Evolutionary conservation across 1,139 yeast species (phyloP), one percentile per base, ranked within the genome.

Genomic region (Diutina pseudorugosa): DNA sequence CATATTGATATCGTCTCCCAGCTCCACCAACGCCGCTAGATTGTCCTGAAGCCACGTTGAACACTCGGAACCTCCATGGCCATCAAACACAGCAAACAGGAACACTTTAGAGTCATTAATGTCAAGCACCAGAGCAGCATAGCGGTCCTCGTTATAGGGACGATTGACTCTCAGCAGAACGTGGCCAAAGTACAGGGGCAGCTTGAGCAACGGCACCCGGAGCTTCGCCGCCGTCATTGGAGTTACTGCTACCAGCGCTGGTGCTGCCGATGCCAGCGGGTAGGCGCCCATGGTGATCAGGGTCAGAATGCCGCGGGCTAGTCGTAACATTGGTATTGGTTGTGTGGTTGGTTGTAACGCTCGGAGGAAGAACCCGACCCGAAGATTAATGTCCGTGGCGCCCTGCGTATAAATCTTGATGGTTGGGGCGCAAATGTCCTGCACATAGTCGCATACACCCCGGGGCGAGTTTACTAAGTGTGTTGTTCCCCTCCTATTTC

Each of bases 21-120:
- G 61, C 60, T 85, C 95, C 33, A 90, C 77, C 53, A 72, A 75
- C 51, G 66, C 61, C 40, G 83, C 78, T 48, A 89, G 72, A 54
- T 80, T 72, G 9, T 72, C 67, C 36, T 75, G 70, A 33, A 91
- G 70, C 60, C 75, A 85, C 27, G 70, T 74, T 47, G 90, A 75
- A 61, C 96, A 88, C 56, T 83, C 81, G 41, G 73, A 76, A 18
- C 96, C 96, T 4, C 98, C 98, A 65, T 93, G 98, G 2, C 98
- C 98, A 66, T 93, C 98, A 65, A 85, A 90, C 2, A 93, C 77
- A 51, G 81, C 79, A 64, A 86, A 82, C 60, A 80, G 81, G 67
- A 89, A 84, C 36, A 72, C 65, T 3, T 64, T 55, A 16, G 58
- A 53, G 21, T 59, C 60, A 4, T 53, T 59, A 5, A 61, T 57